phyloP scores from a whole-genome alignment of 2,329 filamentous ascomycete species.

The Raffaelea deltoideospora region DNA sequence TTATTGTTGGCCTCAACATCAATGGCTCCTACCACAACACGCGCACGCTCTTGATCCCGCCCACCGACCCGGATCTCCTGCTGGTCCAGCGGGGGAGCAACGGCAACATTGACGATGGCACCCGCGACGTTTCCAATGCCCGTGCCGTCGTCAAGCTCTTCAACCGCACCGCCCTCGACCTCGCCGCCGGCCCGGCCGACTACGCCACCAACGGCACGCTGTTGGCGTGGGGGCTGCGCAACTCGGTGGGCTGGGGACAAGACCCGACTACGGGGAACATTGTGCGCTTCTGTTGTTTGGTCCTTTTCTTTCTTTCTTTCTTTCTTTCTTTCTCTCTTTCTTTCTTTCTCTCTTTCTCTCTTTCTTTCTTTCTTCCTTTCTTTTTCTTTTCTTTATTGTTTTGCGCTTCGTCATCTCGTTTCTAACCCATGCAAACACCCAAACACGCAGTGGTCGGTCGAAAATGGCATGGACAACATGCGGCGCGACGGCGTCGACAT shows the following conservation, averaged over 20 bases:
- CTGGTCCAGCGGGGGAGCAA: conserved; percentile 36
- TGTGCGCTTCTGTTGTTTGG: conserved; percentile 18
- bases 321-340: conserved; percentile 17
- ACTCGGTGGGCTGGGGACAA: conserved; percentile 51
- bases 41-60: conserved; percentile 44
- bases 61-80: conserved; percentile 33
- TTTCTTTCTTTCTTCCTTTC: too few relatives aligned
- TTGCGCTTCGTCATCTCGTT: too few relatives aligned
- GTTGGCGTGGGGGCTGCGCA: conserved; percentile 55
- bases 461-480: conserved; percentile 56
- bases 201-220: conserved; percentile 30
- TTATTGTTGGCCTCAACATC: conserved; percentile 30
- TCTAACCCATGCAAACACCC: conserved; percentile 11
- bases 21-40: conserved; percentile 38
- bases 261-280: conserved; percentile 36
- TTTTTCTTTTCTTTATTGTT: too few relatives aligned
- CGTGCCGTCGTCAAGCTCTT: conserved; percentile 44
- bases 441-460: conserved; percentile 46
- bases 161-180: conserved; percentile 16
- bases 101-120: conserved; percentile 34
- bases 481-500: conserved; percentile 42
- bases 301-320: neutral
- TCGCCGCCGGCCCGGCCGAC: conserved; percentile 15
- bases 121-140: conserved; percentile 32
- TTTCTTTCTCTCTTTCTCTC: too few relatives aligned